Conservation (phyloP, 1,284 basidiomycete genomes). For the Trichosporon ovoides region DNA sequence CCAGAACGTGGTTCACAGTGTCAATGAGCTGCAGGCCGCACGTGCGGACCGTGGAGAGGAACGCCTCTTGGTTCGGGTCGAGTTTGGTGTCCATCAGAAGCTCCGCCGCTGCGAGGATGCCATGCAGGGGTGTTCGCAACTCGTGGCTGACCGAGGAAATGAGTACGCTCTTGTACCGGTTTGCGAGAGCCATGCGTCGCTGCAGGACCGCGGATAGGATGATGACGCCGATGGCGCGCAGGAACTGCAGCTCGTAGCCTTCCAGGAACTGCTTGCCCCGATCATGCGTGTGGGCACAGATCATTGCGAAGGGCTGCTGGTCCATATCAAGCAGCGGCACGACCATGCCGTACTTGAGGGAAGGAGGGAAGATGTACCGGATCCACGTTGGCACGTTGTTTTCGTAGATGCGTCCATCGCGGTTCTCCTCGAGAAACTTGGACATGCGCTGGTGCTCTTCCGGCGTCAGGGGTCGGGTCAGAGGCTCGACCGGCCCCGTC, state of each 20-base stretch:
- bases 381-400: conserved; percentile 71
- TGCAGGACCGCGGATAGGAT: conserved; percentile 90
- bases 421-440: conserved; percentile 67
- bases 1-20: conserved; percentile 87
- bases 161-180: conserved; percentile 57
- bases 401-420: conserved; percentile 79
- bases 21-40: conserved; percentile 53
- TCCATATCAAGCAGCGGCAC: conserved; percentile 92
- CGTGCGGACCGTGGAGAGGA: conserved; percentile 58
- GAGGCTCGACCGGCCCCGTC: conserved; percentile 22
- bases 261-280: conserved; percentile 76
- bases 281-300: conserved; percentile 81
- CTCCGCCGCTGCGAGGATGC: conserved; percentile 85
- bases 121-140: conserved; percentile 80
- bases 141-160: conserved; percentile 83
- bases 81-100: conserved; percentile 75
- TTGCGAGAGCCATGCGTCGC: conserved; percentile 85
- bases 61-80: conserved; percentile 75
- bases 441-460: conserved; percentile 69
- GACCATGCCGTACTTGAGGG: conserved; percentile 76
- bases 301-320: conserved; percentile 83
- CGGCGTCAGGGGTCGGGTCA: conserved; percentile 52
- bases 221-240: conserved; percentile 84
- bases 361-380: conserved; percentile 68
- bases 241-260: conserved; percentile 85